Percentiles rank a stretch among this genome's conserved stretches.
phyloP scores from a whole-genome alignment of 768 basidiomycete species.

The Rhizopogon vesiculosus region DNA sequence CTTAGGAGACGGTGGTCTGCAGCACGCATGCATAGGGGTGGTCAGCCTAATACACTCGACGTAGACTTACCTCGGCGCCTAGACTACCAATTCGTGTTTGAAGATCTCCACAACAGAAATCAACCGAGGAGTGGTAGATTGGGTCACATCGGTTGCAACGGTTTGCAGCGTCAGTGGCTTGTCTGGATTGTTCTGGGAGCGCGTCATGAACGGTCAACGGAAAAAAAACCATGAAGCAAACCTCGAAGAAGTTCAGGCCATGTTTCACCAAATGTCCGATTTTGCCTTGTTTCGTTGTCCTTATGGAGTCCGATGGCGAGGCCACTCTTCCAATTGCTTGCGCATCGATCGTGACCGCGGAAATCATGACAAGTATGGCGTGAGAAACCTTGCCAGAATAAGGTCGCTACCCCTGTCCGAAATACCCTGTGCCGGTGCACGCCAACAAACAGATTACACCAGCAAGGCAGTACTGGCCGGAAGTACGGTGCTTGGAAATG shows the following conservation, averaged over 20 bases:
- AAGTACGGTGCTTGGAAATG: no score
- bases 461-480: no score
- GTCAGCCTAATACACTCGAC: no score
- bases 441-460: no score
- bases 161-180: slow-evolving; percentile 57
- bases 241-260: slow-evolving; percentile 52
- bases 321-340: not conserved
- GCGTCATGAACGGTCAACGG: not conserved
- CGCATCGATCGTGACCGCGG: not conserved
- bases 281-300: slow-evolving; percentile 55
- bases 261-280: slow-evolving; percentile 47
- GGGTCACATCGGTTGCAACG: slow-evolving; percentile 35
- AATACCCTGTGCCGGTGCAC: no score
- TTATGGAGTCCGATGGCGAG: slow-evolving; percentile 30
- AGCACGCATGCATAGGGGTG: no score
- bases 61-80: no score
- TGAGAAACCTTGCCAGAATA: not conserved
- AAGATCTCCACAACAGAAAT: slow-evolving; percentile 80
- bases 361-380: not conserved
- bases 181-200: slow-evolving; percentile 40
- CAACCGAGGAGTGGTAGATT: slow-evolving; percentile 51
- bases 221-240: slow-evolving; percentile 19
- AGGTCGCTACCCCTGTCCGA: no score
- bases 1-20: no score
- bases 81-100: slow-evolving; percentile 84